These are phyloP conservation scores for Chrysosporium queenslandicum DNA, from an alignment of 2,329 filamentous ascomycete species.

Conservation along the genomic window DNA sequence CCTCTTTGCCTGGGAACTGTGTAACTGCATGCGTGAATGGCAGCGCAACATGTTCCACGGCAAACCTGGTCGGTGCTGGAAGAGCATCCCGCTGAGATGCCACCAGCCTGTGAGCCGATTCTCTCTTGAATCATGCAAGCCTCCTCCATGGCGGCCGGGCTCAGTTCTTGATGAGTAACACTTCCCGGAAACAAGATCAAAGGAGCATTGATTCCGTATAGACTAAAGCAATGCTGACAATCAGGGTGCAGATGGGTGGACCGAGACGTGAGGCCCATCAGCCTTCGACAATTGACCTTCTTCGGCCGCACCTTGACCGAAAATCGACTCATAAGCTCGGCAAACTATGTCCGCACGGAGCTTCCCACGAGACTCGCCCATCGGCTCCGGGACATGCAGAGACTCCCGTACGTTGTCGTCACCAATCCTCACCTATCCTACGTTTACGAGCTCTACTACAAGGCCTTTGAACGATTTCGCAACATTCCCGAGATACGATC, in stretches of 20 bases:
- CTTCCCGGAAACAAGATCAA: neutral
- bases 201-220: neutral
- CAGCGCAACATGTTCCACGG: slow-evolving; percentile 29
- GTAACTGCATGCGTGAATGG: slow-evolving; percentile 23
- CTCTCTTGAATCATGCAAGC: slow-evolving; percentile 17
- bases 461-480: slow-evolving; percentile 86
- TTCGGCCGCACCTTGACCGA: slow-evolving; percentile 92
- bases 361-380: slow-evolving; percentile 84
- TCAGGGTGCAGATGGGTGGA: slow-evolving; percentile 65
- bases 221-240: slow-evolving; percentile 14
- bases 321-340: slow-evolving; percentile 77
- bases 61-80: slow-evolving; percentile 29
- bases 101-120: slow-evolving; percentile 21
- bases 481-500: slow-evolving; percentile 73
- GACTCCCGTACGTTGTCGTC: slow-evolving; percentile 86
- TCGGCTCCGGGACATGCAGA: slow-evolving; percentile 93
- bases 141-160: slow-evolving; percentile 49
- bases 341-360: slow-evolving; percentile 95
- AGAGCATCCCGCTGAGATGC: slow-evolving; percentile 21
- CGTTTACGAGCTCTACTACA: slow-evolving; percentile 94
- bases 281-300: slow-evolving; percentile 89
- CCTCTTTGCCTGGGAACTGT: slow-evolving; percentile 3
- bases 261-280: slow-evolving; percentile 88
- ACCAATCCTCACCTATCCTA: slow-evolving; percentile 90
- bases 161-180: slow-evolving; percentile 51